Evolutionary conservation across 306 rosid species (phyloP), one percentile per base, ranked within the genome.

Genomic region (Trifolium subterraneum): DNA sequence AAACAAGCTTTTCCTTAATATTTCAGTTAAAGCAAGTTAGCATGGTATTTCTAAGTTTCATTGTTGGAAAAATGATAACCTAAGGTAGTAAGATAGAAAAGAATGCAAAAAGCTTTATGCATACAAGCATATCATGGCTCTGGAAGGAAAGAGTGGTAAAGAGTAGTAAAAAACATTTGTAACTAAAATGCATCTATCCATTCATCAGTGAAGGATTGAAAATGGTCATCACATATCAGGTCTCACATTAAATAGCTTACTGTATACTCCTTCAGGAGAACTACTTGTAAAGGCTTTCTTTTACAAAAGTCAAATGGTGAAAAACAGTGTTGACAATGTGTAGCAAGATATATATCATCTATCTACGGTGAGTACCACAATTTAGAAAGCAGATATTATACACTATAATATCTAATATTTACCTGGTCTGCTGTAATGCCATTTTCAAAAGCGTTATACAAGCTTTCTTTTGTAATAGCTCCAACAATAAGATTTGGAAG

Each of bases 401-500:
- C 3, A 66, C 45, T 41, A 42, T 33, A 39, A 39, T 69, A 50
- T 70, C 39, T 75, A 70, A 63, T 69, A 79, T 80, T 74, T 73
- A 82, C 99, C 92, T 90, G 99, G 0, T 90, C 92, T 27, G 92
- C 84, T 15, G 93, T 86, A 71, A 94, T 94, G 68, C 95, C 96
- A 83, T 94, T 92, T 59, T 94, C 91, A 79, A 92, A 94, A 85
- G 99, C 99, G 58, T 81, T 83, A 81, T 92, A 92, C 86, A 90
- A 79, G 88, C 97, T 94, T 86, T 94, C 99, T 82, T 94, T 90
- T 71, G 97, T 92, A 66, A 94, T 94, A 71, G 97, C 97, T 72
- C 87, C 96, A 78, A 94, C 99, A 45, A 92, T 94, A 77, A 94
- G 97, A 79, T 94, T 94, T 74, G 99, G 99, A 85, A 94, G 97